Conservation (phyloP, 1,284 basidiomycete species). For the Melampsora larici-populina region DNA sequence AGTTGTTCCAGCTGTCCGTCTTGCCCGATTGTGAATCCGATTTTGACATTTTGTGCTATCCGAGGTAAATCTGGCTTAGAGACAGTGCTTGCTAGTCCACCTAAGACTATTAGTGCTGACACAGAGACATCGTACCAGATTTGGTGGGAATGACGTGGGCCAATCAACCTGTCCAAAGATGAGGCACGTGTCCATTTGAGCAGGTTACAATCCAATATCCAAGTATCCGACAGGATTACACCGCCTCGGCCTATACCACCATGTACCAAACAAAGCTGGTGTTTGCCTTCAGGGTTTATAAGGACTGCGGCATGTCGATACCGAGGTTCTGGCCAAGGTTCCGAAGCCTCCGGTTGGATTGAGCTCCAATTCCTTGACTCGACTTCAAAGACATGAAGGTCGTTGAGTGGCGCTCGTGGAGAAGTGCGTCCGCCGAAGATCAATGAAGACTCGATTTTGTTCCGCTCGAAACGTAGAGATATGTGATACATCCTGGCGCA, state of each 20-base stretch:
- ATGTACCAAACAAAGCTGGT: slow-evolving; percentile 29
- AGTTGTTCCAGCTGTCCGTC: slow-evolving; percentile 7
- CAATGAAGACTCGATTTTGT: slow-evolving; percentile 7
- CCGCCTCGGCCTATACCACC: slow-evolving; percentile 37
- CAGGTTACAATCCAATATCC: slow-evolving; percentile 32
- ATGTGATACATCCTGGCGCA: slow-evolving; percentile 32
- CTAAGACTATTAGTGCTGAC: slow-evolving; percentile 23
- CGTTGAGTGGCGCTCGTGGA: slow-evolving; percentile 20
- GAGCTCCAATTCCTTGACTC: slow-evolving; percentile 1
- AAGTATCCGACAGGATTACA: slow-evolving; percentile 15
- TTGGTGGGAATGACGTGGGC: slow-evolving; percentile 41
- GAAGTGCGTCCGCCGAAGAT: slow-evolving; percentile 36
- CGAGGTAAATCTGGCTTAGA: background rate
- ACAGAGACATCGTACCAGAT: slow-evolving; percentile 14
- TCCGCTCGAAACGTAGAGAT: background rate
- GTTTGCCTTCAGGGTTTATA: slow-evolving; percentile 1
- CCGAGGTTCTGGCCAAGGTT: slow-evolving; percentile 23
- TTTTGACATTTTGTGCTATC: slow-evolving; percentile 31
- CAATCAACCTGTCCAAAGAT: slow-evolving; percentile 13
- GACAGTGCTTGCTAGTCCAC: slow-evolving; percentile 19
- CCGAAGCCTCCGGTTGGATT: background rate
- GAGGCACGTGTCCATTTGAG: slow-evolving; percentile 13
- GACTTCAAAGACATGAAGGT: slow-evolving; percentile 24
- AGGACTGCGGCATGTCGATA: slow-evolving; percentile 29
- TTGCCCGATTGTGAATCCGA: slow-evolving; percentile 4